A percentile compares a stretch with the other conserved stretches of the same genome.
These are phyloP conservation scores for Trichoderma sp. DNA, from an alignment of 2,329 filamentous ascomycete genomes.

Conservation along the genomic window DNA sequence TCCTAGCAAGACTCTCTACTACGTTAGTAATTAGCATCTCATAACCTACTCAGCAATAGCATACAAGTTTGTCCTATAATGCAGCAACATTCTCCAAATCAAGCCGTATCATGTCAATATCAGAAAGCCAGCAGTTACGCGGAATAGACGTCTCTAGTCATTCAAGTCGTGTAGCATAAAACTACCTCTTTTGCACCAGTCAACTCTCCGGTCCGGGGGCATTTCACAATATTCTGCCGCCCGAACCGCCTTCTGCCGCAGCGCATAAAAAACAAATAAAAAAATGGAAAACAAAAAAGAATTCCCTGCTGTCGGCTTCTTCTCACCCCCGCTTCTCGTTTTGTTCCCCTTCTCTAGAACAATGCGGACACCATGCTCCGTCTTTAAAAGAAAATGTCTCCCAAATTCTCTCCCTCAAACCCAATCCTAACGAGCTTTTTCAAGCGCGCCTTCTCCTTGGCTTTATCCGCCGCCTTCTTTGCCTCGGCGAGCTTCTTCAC, in stretches of 20 bases:
- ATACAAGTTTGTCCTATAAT: background rate
- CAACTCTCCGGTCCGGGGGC: slow-evolving; percentile 31
- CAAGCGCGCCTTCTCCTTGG: slow-evolving; percentile 67
- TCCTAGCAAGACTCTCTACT: slow-evolving; percentile 12
- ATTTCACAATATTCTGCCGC: slow-evolving; percentile 66
- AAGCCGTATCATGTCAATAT: background rate
- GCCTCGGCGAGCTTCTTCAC: slow-evolving; percentile 73
- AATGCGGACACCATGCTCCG: too few relatives aligned
- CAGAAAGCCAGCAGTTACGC: background rate
- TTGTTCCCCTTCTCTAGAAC: background rate
- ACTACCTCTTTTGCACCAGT: background rate
- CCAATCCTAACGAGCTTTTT: slow-evolving; percentile 73
- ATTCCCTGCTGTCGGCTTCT: slow-evolving; percentile 1
- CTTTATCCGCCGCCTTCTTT: slow-evolving; percentile 66
- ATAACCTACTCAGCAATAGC: background rate
- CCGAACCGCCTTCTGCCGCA: slow-evolving; percentile 27
- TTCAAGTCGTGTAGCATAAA: background rate
- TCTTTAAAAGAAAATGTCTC: slow-evolving; percentile 64
- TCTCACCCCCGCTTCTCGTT: background rate
- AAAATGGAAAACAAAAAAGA: background rate
- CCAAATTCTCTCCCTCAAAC: slow-evolving; percentile 82
- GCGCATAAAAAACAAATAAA: background rate
- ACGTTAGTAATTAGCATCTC: background rate
- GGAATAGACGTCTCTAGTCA: background rate
- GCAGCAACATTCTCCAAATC: background rate